These are phyloP conservation scores for Coniferiporia sulphurascens DNA, from an alignment of 1,284 basidiomycete genomes.

Conservation along the genomic window DNA sequence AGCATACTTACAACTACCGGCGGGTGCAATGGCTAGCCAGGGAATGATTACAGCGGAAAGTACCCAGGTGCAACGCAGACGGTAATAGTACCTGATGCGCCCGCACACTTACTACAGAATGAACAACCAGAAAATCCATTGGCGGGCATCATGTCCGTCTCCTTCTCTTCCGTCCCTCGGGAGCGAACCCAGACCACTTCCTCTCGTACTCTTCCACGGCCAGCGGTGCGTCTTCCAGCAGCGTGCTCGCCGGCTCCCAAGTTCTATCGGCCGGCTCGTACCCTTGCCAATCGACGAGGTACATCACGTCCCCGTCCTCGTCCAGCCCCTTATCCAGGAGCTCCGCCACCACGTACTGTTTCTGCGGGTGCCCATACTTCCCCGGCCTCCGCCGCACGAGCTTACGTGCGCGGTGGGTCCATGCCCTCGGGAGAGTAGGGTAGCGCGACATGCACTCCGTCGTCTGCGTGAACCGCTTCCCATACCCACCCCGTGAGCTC, in stretches of 20 bases:
- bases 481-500: constrained; percentile 30
- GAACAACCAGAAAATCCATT: neutral
- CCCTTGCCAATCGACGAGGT: constrained; percentile 54
- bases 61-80: too few species aligned
- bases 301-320: constrained; percentile 16
- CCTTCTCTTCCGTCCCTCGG: neutral
- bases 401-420: constrained; percentile 38
- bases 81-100: too few species aligned
- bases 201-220: constrained; percentile 35
- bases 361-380: constrained; percentile 33
- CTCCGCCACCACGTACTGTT: constrained; percentile 37
- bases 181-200: neutral
- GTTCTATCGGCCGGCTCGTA: constrained; percentile 53
- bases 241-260: constrained; percentile 51
- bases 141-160: neutral
- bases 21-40: too few species aligned
- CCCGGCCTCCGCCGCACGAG: constrained; percentile 35
- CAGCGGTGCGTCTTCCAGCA: constrained; percentile 43
- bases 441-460: constrained; percentile 23
- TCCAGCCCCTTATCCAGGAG: constrained; percentile 35
- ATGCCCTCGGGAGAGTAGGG: constrained; percentile 45
- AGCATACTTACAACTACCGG: too few species aligned
- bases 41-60: too few species aligned
- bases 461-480: constrained; percentile 29
- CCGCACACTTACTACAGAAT: neutral